Evolutionary conservation across 192 early-diverging fungal genomes (phyloP).

Genomic region (Obelidium mucronatum): DNA sequence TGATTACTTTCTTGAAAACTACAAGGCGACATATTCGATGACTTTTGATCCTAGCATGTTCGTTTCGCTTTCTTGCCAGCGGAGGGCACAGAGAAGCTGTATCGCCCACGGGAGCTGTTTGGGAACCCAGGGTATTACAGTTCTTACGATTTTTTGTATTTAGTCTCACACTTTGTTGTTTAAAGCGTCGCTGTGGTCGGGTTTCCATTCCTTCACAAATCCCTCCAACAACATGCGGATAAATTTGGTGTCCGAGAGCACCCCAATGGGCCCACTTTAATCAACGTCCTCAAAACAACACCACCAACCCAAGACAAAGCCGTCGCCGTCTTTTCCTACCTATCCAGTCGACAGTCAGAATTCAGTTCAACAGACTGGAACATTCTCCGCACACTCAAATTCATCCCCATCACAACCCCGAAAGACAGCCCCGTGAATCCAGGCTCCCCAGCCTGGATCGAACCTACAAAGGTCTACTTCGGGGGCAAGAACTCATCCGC

Average conservation of each 20-base stretch:
- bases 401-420: conserved; percentile 64
- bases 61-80: conserved; percentile 71
- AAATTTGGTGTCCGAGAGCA: conserved; percentile 73
- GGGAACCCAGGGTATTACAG: conserved; percentile 63
- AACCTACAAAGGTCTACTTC: conserved; percentile 48
- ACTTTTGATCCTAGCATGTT: conserved; percentile 59
- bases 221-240: conserved; percentile 55
- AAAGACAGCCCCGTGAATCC: conserved; percentile 23
- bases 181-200: conserved; percentile 69
- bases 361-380: conserved; percentile 66
- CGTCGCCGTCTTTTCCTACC: conserved; percentile 68
- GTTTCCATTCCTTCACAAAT: conserved; percentile 67
- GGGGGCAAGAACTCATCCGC: conserved; percentile 20
- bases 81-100: conserved; percentile 44
- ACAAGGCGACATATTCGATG: conserved; percentile 58
- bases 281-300: conserved; percentile 35
- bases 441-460: conserved; percentile 27
- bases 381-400: conserved; percentile 54
- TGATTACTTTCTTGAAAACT: conserved; percentile 75
- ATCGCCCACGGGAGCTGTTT: conserved; percentile 70
- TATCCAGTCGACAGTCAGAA: conserved; percentile 65
- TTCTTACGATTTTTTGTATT: too few relatives aligned
- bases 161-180: too few relatives aligned
- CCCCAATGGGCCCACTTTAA: conserved; percentile 55
- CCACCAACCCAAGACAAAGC: conserved; percentile 55